A percentile compares a stretch with the other conserved stretches of the same genome.
These are phyloP conservation scores for Ceratobasidium papillatum DNA, from an alignment of 1,284 basidiomycete species.

Conservation along the genomic window DNA sequence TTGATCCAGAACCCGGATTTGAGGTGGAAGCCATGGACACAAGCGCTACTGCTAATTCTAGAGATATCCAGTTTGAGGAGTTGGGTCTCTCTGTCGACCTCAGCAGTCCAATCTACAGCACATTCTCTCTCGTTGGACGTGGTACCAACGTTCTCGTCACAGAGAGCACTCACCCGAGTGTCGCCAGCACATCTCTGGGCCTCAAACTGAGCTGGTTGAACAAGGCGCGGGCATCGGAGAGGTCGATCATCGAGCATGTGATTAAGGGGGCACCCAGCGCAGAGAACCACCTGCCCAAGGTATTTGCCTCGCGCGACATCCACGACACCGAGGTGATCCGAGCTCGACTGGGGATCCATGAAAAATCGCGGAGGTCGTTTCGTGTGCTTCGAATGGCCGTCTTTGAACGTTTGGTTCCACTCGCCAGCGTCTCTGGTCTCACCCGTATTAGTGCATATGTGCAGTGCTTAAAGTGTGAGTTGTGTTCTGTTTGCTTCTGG, in stretches of 20 bases:
- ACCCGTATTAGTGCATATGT: background rate
- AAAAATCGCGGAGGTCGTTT: background rate
- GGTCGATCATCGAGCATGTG: background rate
- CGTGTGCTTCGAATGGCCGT: background rate
- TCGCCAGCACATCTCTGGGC: background rate
- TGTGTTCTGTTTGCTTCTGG: background rate
- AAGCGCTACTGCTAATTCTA: too few species aligned
- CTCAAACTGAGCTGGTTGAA: background rate
- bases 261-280: background rate
- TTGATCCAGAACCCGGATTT: conserved; percentile 50
- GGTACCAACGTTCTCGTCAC: background rate
- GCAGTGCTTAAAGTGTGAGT: conserved; percentile 15
- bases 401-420: background rate
- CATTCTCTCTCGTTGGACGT: background rate
- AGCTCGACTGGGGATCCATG: background rate
- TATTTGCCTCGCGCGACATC: background rate
- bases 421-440: background rate
- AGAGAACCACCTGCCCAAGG: background rate
- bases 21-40: too few species aligned
- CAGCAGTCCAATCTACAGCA: background rate
- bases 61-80: background rate
- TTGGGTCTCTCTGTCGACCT: background rate
- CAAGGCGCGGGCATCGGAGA: background rate
- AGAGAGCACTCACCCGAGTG: background rate
- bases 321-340: background rate